Base-by-base conservation (phyloP, 768 basidiomycete species). In the Cyclocybe cylindracea region DNA sequence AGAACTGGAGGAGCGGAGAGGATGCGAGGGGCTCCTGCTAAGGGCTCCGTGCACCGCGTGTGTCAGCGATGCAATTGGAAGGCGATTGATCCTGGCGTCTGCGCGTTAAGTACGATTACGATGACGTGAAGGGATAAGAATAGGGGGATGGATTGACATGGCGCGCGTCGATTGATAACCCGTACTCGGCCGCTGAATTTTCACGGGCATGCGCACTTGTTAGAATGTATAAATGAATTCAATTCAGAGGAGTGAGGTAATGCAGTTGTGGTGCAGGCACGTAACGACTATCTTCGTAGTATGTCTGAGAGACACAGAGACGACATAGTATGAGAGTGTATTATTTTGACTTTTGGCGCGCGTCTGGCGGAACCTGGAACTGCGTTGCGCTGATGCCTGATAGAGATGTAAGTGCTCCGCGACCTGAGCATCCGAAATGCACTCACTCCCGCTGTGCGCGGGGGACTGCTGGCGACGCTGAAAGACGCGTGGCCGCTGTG, bases 321-420 rank as follows among this genome's bases (percentile, higher is more conserved):
- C 47, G 49, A 57, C 46, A 48, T 52, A 48, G 51, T 52, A 50
- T 53, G 45, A 48, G 46, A 46, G 32, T 46, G 55, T 34, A 42
- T 44, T 32, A 43, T 19, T 42, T 40, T 40, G 55, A 45, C 41
- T 51, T 56, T 50, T 24, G 24, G 24, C 48, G 24, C 24, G 24
- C 24, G 24, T 24, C 24, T 5, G 24, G 24, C 24, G 24, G 24
- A 24, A 24, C 24, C 24, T 24, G 24, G 24, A 5, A 44, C 51
- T 44, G 42, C 57, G 54, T 48, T 60, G 58, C 37, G 41, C 47
- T 54, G 54, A 59, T 65, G 60, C 54, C 59, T 48, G 46, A 61
- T 53, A 50, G 44, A 61, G 64, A 66, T 68, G 62, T 65, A 68
- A 59, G 65, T 66, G n/a, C n/a, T 63, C 57, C 65, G 54, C 62